These are phyloP conservation scores for Leucogyrophana mollusca DNA, from an alignment of 768 basidiomycete species.

Conservation along the genomic window DNA sequence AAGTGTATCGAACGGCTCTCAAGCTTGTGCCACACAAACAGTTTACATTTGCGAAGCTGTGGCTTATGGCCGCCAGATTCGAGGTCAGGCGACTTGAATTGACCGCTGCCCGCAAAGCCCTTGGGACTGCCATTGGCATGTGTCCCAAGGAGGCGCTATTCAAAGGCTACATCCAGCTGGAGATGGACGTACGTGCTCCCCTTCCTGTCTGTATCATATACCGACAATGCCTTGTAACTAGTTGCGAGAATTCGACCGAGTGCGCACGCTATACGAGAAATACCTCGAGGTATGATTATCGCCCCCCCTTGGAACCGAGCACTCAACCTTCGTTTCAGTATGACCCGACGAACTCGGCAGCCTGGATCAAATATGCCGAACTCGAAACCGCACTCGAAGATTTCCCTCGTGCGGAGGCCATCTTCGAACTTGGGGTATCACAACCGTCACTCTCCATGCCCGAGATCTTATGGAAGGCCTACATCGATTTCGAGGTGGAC, in stretches of 20 bases:
- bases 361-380: constrained; percentile 96
- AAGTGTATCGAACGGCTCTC: constrained; percentile 90
- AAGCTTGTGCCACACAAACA: constrained; percentile 91
- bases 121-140: constrained; percentile 92
- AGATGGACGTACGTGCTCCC: constrained; percentile 67
- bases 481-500: constrained; percentile 94
- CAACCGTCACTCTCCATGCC: constrained; percentile 92
- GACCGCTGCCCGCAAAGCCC: constrained; percentile 79
- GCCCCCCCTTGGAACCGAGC: background rate
- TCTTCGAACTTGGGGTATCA: constrained; percentile 88
- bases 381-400: constrained; percentile 88
- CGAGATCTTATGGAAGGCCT: constrained; percentile 91
- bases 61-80: constrained; percentile 90
- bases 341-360: constrained; percentile 86
- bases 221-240: constrained; percentile 26
- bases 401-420: constrained; percentile 83
- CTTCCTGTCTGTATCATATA: background rate
- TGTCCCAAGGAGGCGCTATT: constrained; percentile 94
- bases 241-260: constrained; percentile 95
- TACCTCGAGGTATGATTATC: constrained; percentile 73
- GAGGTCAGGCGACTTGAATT: constrained; percentile 85
- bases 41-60: constrained; percentile 97
- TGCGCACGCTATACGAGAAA: constrained; percentile 88
- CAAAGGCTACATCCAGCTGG: constrained; percentile 93
- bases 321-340: constrained; percentile 42